Evolutionary conservation across 1,139 yeast species (phyloP).

Genomic region (Scheffersomyces parashehatae): DNA sequence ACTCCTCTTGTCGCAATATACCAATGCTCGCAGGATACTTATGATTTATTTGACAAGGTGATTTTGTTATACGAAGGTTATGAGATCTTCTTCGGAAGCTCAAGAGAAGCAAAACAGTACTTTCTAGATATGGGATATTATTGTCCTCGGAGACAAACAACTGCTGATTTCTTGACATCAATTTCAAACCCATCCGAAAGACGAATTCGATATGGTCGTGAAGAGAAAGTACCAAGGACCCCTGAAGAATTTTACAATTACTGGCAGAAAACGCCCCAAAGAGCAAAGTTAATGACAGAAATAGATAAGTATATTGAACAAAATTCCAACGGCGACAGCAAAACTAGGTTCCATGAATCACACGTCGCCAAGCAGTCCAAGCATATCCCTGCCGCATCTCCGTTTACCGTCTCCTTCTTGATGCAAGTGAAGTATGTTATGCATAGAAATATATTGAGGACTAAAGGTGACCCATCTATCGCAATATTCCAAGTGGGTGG

Average conservation of each 20-base stretch:
- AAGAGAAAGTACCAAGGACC: slow-evolving; percentile 27
- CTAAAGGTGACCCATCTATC: slow-evolving; percentile 32
- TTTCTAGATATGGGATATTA: slow-evolving; percentile 51
- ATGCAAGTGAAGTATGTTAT: slow-evolving; percentile 35
- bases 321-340: slow-evolving; percentile 5
- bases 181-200: slow-evolving; percentile 76
- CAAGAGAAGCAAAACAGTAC: slow-evolving; percentile 42
- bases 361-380: slow-evolving; percentile 34
- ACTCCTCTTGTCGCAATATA: slow-evolving; percentile 47
- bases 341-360: slow-evolving; percentile 14
- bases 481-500: slow-evolving; percentile 26
- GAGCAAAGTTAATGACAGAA: slow-evolving; percentile 11
- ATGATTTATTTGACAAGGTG: slow-evolving; percentile 47
- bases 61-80: slow-evolving; percentile 43
- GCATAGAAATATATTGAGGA: slow-evolving; percentile 26
- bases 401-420: slow-evolving; percentile 34
- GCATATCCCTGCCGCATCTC: slow-evolving; percentile 23
- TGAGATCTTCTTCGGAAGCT: slow-evolving; percentile 42
- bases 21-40: slow-evolving; percentile 49
- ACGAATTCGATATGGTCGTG: slow-evolving; percentile 49
- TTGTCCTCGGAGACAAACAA: slow-evolving; percentile 76
- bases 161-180: slow-evolving; percentile 49
- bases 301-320: slow-evolving; percentile 19
- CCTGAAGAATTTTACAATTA: slow-evolving; percentile 24
- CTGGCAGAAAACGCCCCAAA: slow-evolving; percentile 26